Evolutionary conservation across 2,329 filamentous ascomycete species (phyloP).

Genomic region (Trichoderma simmonsii): DNA sequence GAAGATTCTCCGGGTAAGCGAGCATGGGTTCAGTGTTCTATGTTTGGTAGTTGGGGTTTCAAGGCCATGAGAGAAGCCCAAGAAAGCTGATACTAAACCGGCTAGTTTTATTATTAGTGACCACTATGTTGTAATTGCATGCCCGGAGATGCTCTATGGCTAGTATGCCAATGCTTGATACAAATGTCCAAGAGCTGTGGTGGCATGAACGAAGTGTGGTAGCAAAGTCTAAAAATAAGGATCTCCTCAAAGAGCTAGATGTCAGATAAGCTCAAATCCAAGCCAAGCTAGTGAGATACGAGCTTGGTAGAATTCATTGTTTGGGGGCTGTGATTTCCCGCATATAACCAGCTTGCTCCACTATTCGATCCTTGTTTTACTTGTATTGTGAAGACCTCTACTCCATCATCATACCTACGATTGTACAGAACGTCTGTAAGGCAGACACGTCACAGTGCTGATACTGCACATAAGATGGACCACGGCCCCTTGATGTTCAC

Average conservation of each 20-base stretch:
- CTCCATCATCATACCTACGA: background rate
- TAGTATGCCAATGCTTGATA: background rate
- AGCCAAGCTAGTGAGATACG: background rate
- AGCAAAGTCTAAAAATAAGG: background rate
- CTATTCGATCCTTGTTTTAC: background rate
- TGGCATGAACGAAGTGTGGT: background rate
- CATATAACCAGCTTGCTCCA: background rate
- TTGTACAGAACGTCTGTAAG: background rate
- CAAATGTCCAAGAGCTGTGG: background rate
- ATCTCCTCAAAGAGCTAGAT: background rate
- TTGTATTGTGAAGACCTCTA: background rate
- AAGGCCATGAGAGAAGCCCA: background rate
- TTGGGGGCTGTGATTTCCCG: background rate
- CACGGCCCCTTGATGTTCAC: background rate
- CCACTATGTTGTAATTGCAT: background rate
- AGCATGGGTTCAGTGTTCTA: background rate
- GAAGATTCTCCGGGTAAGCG: background rate
- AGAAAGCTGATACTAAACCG: background rate
- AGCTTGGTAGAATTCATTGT: background rate
- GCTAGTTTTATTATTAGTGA: background rate
- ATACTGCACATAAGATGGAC: background rate
- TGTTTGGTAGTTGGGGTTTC: background rate
- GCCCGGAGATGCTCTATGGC: background rate
- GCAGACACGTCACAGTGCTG: background rate
- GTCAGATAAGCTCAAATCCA: background rate